These are phyloP conservation scores for Zasmidium citrigriseum DNA, from an alignment of 2,329 filamentous ascomycete genomes.

Conservation along the genomic window DNA sequence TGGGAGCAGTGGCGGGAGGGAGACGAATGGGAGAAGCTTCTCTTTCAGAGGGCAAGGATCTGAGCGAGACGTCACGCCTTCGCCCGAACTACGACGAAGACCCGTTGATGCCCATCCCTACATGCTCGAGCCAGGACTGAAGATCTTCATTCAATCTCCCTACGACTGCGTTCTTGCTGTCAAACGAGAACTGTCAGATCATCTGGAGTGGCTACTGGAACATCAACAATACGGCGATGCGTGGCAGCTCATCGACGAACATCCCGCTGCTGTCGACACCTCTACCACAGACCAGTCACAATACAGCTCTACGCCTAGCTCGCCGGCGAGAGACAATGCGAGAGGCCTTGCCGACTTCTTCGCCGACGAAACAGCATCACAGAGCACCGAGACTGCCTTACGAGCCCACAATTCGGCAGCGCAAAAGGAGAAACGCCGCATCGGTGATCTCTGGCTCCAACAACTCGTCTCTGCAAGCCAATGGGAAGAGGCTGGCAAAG, in stretches of 20 bases:
- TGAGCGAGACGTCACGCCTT: conserved; percentile 30
- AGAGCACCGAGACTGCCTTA: conserved; percentile 38
- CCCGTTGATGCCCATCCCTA: conserved; percentile 46
- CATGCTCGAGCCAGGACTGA: conserved; percentile 59
- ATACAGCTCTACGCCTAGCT: conserved; percentile 39
- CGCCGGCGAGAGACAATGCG: conserved; percentile 43
- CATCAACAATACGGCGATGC: conserved; percentile 79
- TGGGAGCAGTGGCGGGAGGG: conserved; percentile 39
- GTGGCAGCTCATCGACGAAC: conserved; percentile 85
- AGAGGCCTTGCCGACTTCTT: conserved; percentile 48
- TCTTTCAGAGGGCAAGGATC: conserved; percentile 36
- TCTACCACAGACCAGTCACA: conserved; percentile 38
- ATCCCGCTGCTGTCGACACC: conserved; percentile 67
- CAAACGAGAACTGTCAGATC: conserved; percentile 81
- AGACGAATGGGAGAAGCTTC: conserved; percentile 36
- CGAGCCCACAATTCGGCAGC: conserved; percentile 55
- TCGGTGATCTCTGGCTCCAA: conserved; percentile 91
- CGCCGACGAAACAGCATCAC: conserved; percentile 60
- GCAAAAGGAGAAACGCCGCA: conserved; percentile 83
- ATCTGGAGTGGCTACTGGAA: conserved; percentile 81
- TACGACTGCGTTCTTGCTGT: conserved; percentile 95
- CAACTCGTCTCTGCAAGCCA: conserved; percentile 74
- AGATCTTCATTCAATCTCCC: conserved; percentile 94
- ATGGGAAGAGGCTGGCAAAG: conserved; percentile 75
- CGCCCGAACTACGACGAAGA: conserved; percentile 27